phyloP scores from a whole-genome alignment of 2,329 filamentous ascomycete species.

The Tolypocladium nubicola region DNA sequence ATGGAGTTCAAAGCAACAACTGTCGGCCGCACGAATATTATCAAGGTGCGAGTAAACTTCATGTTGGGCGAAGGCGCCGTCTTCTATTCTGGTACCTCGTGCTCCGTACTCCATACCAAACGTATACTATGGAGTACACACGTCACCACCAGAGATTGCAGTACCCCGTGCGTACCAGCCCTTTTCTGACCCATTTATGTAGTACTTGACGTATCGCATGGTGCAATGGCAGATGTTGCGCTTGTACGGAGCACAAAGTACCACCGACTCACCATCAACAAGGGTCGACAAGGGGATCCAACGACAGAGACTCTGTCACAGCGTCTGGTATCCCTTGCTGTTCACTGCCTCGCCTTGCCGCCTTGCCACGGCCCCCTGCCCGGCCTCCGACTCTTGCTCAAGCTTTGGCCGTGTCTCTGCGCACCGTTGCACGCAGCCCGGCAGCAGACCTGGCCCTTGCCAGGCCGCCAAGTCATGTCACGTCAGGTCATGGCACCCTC shows the following conservation, averaged over 20 bases:
- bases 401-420: background rate
- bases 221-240: background rate
- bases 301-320: background rate
- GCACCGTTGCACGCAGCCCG: background rate
- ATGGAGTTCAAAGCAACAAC: background rate
- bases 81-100: background rate
- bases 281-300: background rate
- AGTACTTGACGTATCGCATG: background rate
- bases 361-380: conserved; percentile 1
- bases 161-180: background rate
- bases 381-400: background rate
- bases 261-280: background rate
- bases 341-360: conserved; percentile 1
- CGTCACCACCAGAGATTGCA: conserved; percentile 1
- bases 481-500: conserved; percentile 3
- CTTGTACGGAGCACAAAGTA: background rate
- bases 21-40: background rate
- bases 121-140: background rate
- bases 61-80: background rate
- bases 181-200: background rate
- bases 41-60: too few species aligned
- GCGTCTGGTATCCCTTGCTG: background rate
- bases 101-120: background rate
- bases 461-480: conserved; percentile 8
- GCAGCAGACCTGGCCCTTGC: background rate